Percentiles rank a stretch among this genome's conserved stretches.
Conservation (phyloP, 192 early-diverging fungal genomes). For the Linderina pennispora region DNA sequence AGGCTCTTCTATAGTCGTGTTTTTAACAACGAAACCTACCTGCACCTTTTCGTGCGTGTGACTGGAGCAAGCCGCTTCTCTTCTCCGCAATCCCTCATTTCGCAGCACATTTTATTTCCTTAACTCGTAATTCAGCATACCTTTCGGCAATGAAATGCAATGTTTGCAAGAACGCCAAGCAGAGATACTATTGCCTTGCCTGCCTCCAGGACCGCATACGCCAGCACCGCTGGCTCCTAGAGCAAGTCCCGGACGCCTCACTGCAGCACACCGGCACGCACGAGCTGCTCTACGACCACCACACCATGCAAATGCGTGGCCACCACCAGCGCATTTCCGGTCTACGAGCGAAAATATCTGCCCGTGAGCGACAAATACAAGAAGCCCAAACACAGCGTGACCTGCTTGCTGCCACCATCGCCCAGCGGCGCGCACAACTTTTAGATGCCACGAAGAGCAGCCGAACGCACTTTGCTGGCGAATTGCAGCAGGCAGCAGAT, state of each 20-base stretch:
- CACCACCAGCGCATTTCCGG: constrained; percentile 17
- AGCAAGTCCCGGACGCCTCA: background rate
- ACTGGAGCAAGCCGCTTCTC: background rate
- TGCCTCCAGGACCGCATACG: constrained; percentile 36
- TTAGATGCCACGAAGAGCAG: constrained; percentile 3
- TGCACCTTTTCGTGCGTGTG: background rate
- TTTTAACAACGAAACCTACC: background rate
- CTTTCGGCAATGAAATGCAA: constrained; percentile 46
- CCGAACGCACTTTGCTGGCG: background rate
- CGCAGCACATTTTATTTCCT: background rate
- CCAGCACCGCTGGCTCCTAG: constrained; percentile 29
- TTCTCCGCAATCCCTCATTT: constrained; percentile 1
- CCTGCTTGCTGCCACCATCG: background rate
- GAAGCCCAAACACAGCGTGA: constrained; percentile 12
- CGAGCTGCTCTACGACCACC: constrained; percentile 15
- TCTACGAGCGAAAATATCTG: constrained; percentile 14
- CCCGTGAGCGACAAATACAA: constrained; percentile 23
- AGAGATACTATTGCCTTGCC: constrained; percentile 28
- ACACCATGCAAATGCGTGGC: constrained; percentile 10
- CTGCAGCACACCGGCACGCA: background rate
- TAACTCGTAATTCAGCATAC: too few relatives aligned
- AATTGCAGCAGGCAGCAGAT: constrained; percentile 2
- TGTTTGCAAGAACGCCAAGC: constrained; percentile 18
- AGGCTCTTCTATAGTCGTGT: background rate
- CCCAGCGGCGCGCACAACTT: constrained; percentile 3